Evolutionary conservation across 495 filamentous ascomycete genomes (phyloP).

Genomic region (Neurospora terricola): DNA sequence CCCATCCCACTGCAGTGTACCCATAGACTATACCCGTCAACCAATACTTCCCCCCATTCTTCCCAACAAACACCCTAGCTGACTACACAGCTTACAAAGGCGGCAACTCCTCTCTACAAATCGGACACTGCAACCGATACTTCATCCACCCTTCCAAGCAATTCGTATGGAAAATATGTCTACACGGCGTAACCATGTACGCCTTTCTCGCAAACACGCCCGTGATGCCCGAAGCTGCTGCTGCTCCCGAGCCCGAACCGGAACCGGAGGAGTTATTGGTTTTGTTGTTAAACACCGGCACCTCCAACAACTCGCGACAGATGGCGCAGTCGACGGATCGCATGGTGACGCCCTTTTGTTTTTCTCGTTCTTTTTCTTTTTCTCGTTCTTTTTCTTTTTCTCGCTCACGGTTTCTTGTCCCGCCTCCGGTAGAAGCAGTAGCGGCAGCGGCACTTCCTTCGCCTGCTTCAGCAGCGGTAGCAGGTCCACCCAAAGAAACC

Average conservation of each 20-base stretch:
- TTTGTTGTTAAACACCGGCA: slow-evolving; percentile 52
- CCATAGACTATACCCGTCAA: not conserved
- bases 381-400: slow-evolving; percentile 21
- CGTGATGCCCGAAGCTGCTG: slow-evolving; percentile 37
- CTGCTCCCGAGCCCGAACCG: not conserved
- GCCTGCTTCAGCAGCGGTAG: not conserved
- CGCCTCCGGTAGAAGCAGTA: not conserved
- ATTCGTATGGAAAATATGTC: slow-evolving; percentile 88
- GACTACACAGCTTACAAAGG: slow-evolving; percentile 46
- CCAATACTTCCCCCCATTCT: not conserved
- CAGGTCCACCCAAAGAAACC: not conserved
- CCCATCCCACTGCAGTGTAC: not conserved
- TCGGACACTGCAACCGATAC: slow-evolving; percentile 86
- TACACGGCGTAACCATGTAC: slow-evolving; percentile 97
- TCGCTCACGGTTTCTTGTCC: slow-evolving; percentile 13
- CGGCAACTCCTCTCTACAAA: slow-evolving; percentile 83
- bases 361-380: slow-evolving; percentile 28
- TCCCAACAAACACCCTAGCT: not conserved
- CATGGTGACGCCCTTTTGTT: slow-evolving; percentile 36
- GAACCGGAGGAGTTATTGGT: no score
- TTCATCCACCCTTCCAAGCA: slow-evolving; percentile 97
- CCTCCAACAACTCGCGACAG: slow-evolving; percentile 83
- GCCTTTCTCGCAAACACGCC: slow-evolving; percentile 65
- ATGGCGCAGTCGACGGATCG: slow-evolving; percentile 76
- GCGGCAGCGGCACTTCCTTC: not conserved